A percentile compares a stretch with the other conserved stretches of the same genome.
These are phyloP conservation scores for Phytophthora colocasiae DNA, from an alignment of 352 stramenopile genomes.

Conservation along the genomic window DNA sequence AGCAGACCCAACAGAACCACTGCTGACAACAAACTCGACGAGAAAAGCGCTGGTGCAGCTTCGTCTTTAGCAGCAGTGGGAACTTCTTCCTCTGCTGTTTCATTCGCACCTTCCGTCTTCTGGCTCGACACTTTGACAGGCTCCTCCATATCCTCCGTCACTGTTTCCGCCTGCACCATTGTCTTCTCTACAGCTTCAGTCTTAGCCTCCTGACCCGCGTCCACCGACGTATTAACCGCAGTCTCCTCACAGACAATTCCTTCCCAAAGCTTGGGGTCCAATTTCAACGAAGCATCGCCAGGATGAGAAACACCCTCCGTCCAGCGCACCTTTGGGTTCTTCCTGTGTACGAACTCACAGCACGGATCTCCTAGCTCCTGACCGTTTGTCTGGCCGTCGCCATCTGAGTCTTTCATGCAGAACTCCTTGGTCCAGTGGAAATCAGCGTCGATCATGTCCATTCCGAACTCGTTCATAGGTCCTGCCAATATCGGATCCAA, in stretches of 20 bases:
- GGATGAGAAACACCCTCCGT: conserved; percentile 31
- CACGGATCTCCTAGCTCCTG: conserved; percentile 41
- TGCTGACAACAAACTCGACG: conserved; percentile 20
- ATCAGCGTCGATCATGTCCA: conserved; percentile 36
- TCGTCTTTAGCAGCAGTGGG: neutral
- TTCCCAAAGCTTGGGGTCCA: conserved; percentile 36
- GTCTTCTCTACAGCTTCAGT: conserved; percentile 1
- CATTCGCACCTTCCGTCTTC: conserved; percentile 28
- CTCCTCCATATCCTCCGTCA: neutral
- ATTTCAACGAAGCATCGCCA: conserved; percentile 28
- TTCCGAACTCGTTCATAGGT: conserved; percentile 40
- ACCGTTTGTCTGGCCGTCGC: conserved; percentile 39
- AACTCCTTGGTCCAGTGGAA: conserved; percentile 38
- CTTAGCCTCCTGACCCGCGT: neutral
- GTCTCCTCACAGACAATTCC: conserved; percentile 19
- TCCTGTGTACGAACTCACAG: conserved; percentile 29
- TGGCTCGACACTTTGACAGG: conserved; percentile 12
- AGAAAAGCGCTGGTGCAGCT: neutral
- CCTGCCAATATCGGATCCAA: conserved; percentile 24
- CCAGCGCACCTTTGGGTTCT: conserved; percentile 32
- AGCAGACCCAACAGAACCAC: conserved; percentile 15
- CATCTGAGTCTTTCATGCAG: conserved; percentile 42
- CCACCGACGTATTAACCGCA: conserved; percentile 6
- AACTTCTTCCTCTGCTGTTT: conserved; percentile 14
- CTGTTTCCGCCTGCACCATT: neutral